Evolutionary conservation across 169 alveolate genomes (phyloP).

Genomic region (Plasmodium ovale): DNA sequence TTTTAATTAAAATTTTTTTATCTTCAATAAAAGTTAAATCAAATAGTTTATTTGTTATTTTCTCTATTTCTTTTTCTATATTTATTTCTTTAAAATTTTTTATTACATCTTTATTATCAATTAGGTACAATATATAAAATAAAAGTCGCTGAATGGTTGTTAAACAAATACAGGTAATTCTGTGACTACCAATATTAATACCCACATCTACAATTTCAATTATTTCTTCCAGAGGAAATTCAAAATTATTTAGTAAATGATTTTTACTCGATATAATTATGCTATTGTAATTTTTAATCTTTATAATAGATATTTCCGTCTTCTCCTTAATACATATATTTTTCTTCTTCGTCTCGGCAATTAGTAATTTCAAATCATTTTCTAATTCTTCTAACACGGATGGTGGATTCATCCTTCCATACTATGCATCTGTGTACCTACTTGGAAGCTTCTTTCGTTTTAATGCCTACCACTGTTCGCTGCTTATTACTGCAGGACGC

Average conservation of each 20-base stretch:
- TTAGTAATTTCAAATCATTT: conserved; percentile 56
- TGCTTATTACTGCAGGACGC: no score
- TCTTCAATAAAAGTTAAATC: conserved; percentile 64
- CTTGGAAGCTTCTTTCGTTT: no score
- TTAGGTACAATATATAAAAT: conserved; percentile 45
- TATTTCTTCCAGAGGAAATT: conserved; percentile 62
- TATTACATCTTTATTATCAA: conserved; percentile 53
- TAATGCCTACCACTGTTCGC: no score
- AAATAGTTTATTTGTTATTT: conserved; percentile 59
- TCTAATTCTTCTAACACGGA: conserved; percentile 47
- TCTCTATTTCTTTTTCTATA: conserved; percentile 52
- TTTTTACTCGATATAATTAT: conserved; percentile 42
- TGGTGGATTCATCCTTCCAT: conserved; percentile 27
- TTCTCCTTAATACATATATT: conserved; percentile 59
- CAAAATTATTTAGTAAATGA: conserved; percentile 37
- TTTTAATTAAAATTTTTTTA: conserved; percentile 47
- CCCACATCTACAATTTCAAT: conserved; percentile 50
- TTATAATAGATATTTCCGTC: conserved; percentile 46
- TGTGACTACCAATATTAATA: conserved; percentile 27
- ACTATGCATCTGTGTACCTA: no score
- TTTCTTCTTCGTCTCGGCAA: conserved; percentile 39
- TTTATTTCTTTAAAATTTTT: conserved; percentile 33
- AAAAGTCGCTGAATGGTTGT: conserved; percentile 30
- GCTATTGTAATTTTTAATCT: conserved; percentile 62
- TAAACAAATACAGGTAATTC: conserved; percentile 32